These are phyloP conservation scores for Nemania sp. DNA, from an alignment of 2,329 filamentous ascomycete genomes.

Conservation along the genomic window DNA sequence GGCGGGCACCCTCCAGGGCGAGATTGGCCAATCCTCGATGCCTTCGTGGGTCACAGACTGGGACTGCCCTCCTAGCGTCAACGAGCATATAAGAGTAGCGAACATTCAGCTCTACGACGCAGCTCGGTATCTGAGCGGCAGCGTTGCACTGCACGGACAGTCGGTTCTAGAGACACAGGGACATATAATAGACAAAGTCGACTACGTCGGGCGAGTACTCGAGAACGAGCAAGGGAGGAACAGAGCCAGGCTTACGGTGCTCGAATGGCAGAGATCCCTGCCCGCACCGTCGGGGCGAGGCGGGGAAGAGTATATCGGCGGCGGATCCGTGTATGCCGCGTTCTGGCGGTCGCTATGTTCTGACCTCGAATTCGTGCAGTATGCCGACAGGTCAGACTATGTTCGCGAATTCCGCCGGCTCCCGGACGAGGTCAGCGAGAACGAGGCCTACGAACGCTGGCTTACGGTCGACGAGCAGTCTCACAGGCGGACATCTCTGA, in stretches of 20 bases:
- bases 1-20: constrained; percentile 22
- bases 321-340: constrained; percentile 9
- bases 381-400: constrained; percentile 11
- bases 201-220: constrained; percentile 21
- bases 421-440: not conserved
- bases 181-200: constrained; percentile 21
- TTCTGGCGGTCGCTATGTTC: constrained; percentile 29
- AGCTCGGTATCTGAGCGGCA: constrained; percentile 13
- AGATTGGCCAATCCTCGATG: not conserved
- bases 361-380: constrained; percentile 23
- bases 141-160: constrained; percentile 23
- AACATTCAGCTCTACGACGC: constrained; percentile 23
- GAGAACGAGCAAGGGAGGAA: constrained; percentile 17
- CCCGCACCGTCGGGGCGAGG: not conserved
- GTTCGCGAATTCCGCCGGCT: constrained; percentile 20
- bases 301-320: not conserved
- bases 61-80: constrained; percentile 18
- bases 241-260: constrained; percentile 18
- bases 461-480: constrained; percentile 13
- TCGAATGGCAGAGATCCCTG: constrained; percentile 16
- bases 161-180: constrained; percentile 26
- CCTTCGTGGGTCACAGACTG: constrained; percentile 32
- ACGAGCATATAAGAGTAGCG: constrained; percentile 25
- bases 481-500: constrained; percentile 22
- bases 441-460: constrained; percentile 18